Percentiles rank a stretch among this genome's conserved stretches.
Conservation (phyloP, 805 yeast species). For the Ogataea neopini region DNA sequence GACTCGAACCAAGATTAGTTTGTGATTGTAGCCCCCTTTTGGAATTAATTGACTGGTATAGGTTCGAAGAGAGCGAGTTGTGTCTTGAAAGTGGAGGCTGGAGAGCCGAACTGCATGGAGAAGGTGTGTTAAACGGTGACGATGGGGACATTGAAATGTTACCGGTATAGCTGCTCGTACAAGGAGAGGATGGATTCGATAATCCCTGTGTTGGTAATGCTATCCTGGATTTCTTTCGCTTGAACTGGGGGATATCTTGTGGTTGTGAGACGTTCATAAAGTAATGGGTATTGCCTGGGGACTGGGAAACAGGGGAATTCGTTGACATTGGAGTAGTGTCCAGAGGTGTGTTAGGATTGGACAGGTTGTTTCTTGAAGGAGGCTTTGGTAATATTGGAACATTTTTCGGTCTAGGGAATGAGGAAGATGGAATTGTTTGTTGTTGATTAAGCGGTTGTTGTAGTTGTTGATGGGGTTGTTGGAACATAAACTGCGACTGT, state of each 20-base stretch:
- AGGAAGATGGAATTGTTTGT: neutral
- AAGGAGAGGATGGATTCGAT: slow-evolving; percentile 34
- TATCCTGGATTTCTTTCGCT: slow-evolving; percentile 34
- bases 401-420: slow-evolving; percentile 26
- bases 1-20: neutral
- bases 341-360: slow-evolving; percentile 25
- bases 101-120: slow-evolving; percentile 2
- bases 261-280: slow-evolving; percentile 24
- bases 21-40: slow-evolving; percentile 7
- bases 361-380: slow-evolving; percentile 4
- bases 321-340: slow-evolving; percentile 25
- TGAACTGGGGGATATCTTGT: slow-evolving; percentile 34
- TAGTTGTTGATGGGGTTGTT: slow-evolving; percentile 8
- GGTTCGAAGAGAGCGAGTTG: slow-evolving; percentile 7
- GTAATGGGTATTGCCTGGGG: slow-evolving; percentile 19
- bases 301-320: slow-evolving; percentile 16
- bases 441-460: neutral
- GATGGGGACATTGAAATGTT: slow-evolving; percentile 6
- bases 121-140: slow-evolving; percentile 5
- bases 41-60: slow-evolving; percentile 6
- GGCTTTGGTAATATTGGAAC: slow-evolving; percentile 40
- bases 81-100: slow-evolving; percentile 5
- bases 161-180: neutral
- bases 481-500: slow-evolving; percentile 6
- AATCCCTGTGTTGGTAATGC: slow-evolving; percentile 8